phyloP scores from a whole-genome alignment of 2,329 filamentous ascomycete species.

The Xylaria sp. region DNA sequence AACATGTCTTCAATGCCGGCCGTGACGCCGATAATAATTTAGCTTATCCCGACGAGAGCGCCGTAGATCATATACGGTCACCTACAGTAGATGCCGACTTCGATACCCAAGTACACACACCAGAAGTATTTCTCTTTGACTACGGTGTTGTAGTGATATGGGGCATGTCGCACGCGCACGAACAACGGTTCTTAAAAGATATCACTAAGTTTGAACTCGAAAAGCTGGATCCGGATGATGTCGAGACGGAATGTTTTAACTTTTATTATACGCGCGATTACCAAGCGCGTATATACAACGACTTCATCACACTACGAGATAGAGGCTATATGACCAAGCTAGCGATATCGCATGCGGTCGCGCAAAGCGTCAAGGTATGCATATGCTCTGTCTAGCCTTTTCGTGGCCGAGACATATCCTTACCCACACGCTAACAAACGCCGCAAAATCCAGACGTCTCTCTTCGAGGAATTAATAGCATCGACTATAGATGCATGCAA shows the following conservation, averaged over 20 bases:
- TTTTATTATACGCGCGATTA: slow-evolving; percentile 99
- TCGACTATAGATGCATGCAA: slow-evolving; percentile 93
- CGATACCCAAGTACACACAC: slow-evolving; percentile 86
- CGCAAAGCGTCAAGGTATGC: slow-evolving; percentile 87
- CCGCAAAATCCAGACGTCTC: slow-evolving; percentile 69
- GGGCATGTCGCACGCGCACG: slow-evolving; percentile 93
- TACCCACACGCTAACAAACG: neutral
- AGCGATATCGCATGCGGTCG: slow-evolving; percentile 92
- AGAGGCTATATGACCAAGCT: slow-evolving; percentile 98
- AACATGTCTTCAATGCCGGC: slow-evolving; percentile 36
- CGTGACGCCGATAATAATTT: slow-evolving; percentile 44
- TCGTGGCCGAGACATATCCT: neutral
- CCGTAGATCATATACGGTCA: slow-evolving; percentile 42
- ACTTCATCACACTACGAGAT: slow-evolving; percentile 94
- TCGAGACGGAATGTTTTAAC: slow-evolving; percentile 95
- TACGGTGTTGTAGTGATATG: slow-evolving; percentile 98
- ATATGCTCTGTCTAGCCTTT: neutral
- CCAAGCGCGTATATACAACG: slow-evolving; percentile 98
- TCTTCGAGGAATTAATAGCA: slow-evolving; percentile 94
- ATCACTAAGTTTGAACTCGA: slow-evolving; percentile 93
- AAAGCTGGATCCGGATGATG: slow-evolving; percentile 84
- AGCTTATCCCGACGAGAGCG: slow-evolving; percentile 42
- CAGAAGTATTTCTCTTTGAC: slow-evolving; percentile 94
- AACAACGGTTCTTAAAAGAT: slow-evolving; percentile 90
- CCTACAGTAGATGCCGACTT: slow-evolving; percentile 67